phyloP scores from a whole-genome alignment of 768 basidiomycete species.

The Leucocoprinus leucothites region DNA sequence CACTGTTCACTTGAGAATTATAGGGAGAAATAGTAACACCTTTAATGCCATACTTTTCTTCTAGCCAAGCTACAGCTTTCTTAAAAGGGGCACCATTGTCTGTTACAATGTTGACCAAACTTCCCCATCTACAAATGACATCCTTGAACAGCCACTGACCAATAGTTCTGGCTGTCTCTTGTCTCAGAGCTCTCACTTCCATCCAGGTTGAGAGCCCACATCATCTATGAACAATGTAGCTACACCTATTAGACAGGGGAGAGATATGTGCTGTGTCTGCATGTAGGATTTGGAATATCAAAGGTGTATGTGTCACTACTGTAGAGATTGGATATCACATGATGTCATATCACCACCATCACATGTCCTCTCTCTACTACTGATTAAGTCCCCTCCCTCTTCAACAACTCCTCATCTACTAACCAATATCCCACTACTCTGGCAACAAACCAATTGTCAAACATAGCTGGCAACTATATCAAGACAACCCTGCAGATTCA shows the following conservation, averaged over 20 bases:
- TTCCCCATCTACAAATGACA: constrained; percentile 35
- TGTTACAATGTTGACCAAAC: constrained; percentile 32
- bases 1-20: constrained; percentile 21
- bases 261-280: constrained; percentile 23
- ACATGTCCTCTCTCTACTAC: too few relatives aligned
- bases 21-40: constrained; percentile 19
- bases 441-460: too few relatives aligned
- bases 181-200: constrained; percentile 20
- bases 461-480: too few relatives aligned
- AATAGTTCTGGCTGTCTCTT: constrained; percentile 19
- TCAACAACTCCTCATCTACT: too few relatives aligned
- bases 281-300: constrained; percentile 23
- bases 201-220: constrained; percentile 17
- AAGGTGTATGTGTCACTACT: constrained; percentile 18
- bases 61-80: constrained; percentile 17
- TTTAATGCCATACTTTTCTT: constrained; percentile 20
- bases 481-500: too few relatives aligned
- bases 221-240: constrained; percentile 22
- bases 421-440: too few relatives aligned
- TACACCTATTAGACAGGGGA: constrained; percentile 16
- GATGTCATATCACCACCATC: too few relatives aligned
- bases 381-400: too few relatives aligned
- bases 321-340: too few relatives aligned
- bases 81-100: constrained; percentile 32
- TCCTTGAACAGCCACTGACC: constrained; percentile 25